Evolutionary conservation across 768 basidiomycete species (phyloP).

Genomic region (Tubosaeta sp.): DNA sequence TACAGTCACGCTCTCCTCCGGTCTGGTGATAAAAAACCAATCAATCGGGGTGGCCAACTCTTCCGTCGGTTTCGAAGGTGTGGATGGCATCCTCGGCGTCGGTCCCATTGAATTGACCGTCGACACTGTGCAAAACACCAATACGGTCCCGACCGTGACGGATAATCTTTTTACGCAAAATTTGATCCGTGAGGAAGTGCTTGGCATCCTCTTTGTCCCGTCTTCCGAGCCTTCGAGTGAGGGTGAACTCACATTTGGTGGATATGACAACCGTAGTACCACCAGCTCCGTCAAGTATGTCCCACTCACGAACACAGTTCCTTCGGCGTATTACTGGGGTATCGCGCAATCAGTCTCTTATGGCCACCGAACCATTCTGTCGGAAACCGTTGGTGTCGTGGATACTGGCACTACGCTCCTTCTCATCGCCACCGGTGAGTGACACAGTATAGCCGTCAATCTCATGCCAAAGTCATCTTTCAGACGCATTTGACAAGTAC

Average conservation of each 20-base stretch:
- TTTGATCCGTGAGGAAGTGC: conserved; percentile 17
- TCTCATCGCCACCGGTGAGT: conserved; percentile 14
- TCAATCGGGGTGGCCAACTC: conserved; percentile 22
- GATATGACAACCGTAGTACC: conserved; percentile 12
- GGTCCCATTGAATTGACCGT: conserved; percentile 32
- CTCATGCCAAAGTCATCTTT: background rate
- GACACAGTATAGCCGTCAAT: too few relatives aligned
- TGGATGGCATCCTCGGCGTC: conserved; percentile 14
- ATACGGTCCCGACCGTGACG: conserved; percentile 28
- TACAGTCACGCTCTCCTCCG: background rate
- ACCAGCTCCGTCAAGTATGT: conserved; percentile 16
- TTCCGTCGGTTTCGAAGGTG: background rate
- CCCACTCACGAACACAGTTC: conserved; percentile 19
- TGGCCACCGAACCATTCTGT: conserved; percentile 13
- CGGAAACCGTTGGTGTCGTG: conserved; percentile 22
- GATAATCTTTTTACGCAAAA: conserved; percentile 31
- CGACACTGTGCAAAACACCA: conserved; percentile 13
- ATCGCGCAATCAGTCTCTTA: conserved; percentile 25
- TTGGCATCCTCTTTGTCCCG: conserved; percentile 32
- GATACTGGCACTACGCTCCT: conserved; percentile 28
- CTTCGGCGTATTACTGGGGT: conserved; percentile 27
- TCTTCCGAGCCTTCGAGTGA: conserved; percentile 12
- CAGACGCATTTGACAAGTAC: conserved; percentile 21
- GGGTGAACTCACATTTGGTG: conserved; percentile 24
- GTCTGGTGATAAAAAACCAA: background rate